These are phyloP conservation scores for Monosporascus sp. DNA, from an alignment of 2,329 filamentous ascomycete species.

Conservation along the genomic window DNA sequence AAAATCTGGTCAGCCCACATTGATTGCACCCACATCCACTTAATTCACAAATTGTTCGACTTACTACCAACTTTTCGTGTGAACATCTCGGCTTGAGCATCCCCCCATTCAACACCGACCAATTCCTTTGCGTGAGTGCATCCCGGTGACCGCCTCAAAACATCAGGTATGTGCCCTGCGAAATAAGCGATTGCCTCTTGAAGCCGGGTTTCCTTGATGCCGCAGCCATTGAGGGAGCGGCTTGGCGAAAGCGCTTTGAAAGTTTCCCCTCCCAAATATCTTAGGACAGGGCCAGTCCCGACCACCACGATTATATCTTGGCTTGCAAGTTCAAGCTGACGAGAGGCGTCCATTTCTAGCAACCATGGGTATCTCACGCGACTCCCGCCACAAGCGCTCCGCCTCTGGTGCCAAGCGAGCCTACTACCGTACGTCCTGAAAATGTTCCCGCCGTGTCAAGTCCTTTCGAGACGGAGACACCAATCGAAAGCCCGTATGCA, in stretches of 20 bases:
- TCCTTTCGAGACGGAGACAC: constrained; percentile 8
- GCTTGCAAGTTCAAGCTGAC: neutral
- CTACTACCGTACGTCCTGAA: constrained; percentile 70
- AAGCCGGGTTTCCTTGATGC: neutral
- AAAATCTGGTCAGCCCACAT: neutral
- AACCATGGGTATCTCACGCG: constrained; percentile 99
- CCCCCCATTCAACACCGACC: neutral
- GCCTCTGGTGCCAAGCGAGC: constrained; percentile 97
- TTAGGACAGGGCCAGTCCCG: no score
- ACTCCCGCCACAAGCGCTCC: constrained; percentile 99
- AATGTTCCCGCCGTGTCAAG: constrained; percentile 11
- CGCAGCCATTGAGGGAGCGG: neutral
- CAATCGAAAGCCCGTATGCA: constrained; percentile 63
- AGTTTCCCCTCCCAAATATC: neutral
- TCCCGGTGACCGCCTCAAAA: neutral
- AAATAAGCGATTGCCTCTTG: constrained; percentile 6
- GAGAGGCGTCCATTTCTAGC: constrained; percentile 39
- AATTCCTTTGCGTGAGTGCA: neutral
- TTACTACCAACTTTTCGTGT: neutral
- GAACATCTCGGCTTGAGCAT: neutral
- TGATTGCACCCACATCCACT: neutral
- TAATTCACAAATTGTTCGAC: neutral
- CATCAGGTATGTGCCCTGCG: neutral
- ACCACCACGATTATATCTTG: no score
- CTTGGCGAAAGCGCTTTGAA: neutral